phyloP scores from a whole-genome alignment of 257 asterid species.

The Nicotiana tomentosiformis region DNA sequence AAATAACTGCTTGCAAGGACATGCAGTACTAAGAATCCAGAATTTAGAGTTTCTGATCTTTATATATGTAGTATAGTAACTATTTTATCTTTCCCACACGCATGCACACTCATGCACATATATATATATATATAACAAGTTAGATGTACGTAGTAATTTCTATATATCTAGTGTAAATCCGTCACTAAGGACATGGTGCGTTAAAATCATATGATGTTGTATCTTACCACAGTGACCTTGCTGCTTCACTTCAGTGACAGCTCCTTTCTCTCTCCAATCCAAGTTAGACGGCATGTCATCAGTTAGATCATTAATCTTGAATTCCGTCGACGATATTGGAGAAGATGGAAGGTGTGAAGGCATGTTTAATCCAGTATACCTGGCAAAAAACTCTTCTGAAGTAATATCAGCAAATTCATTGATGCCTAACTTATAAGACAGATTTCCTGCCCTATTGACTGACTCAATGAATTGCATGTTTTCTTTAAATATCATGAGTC shows the following conservation, averaged over 20 bases:
- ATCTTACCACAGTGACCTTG: conserved; percentile 22
- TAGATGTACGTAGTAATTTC: too few relatives aligned
- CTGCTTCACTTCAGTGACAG: conserved; percentile 16
- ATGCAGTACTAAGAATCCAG: too few relatives aligned
- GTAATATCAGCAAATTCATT: conserved; percentile 41
- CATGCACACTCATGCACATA: too few relatives aligned
- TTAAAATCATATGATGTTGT: background rate
- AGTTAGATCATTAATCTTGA: conserved; percentile 7
- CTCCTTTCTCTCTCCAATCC: conserved; percentile 23
- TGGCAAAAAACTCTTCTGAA: conserved; percentile 26
- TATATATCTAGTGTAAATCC: background rate
- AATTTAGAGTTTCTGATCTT: too few relatives aligned
- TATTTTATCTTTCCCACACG: too few relatives aligned
- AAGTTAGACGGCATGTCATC: background rate
- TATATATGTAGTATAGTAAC: too few relatives aligned
- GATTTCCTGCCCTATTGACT: conserved; percentile 21
- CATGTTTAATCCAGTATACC: conserved; percentile 9
- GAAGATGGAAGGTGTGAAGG: background rate
- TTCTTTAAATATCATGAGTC: conserved; percentile 30
- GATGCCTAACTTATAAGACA: conserved; percentile 25
- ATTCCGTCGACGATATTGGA: background rate
- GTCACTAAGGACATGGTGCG: background rate
- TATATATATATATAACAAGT: too few relatives aligned
- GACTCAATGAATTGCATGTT: conserved; percentile 30
- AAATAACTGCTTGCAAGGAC: too few relatives aligned